Evolutionary conservation across 2,329 filamentous ascomycete species (phyloP).

Genomic region (Pyrenophora graminea): DNA sequence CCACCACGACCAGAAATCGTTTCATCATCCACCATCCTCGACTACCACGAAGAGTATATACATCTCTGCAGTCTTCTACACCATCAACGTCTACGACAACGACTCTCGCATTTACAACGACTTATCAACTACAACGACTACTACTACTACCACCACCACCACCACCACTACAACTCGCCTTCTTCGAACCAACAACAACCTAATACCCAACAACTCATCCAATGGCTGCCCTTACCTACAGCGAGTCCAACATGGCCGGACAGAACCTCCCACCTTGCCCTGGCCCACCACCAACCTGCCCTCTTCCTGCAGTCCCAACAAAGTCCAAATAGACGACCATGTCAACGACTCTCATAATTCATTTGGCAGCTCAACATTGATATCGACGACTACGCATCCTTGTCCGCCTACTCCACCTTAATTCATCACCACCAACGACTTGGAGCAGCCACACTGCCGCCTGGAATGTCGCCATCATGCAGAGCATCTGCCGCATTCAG

Average conservation of each 20-base stretch:
- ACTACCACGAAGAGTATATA: slow-evolving; percentile 29
- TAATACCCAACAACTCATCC: slow-evolving; percentile 10
- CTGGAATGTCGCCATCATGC: slow-evolving; percentile 28
- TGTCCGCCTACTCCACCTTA: slow-evolving; percentile 22
- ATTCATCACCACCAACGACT: slow-evolving; percentile 22
- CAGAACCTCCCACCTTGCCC: slow-evolving; percentile 54
- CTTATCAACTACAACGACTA: slow-evolving; percentile 10
- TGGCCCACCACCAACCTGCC: slow-evolving; percentile 53
- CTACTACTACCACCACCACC: slow-evolving; percentile 8
- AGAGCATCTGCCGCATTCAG: slow-evolving; percentile 29
- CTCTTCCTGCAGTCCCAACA: slow-evolving; percentile 52
- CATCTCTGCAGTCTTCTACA: slow-evolving; percentile 16
- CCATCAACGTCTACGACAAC: slow-evolving; percentile 8
- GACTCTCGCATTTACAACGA: not conserved
- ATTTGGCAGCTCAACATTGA: slow-evolving; percentile 31
- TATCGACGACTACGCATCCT: slow-evolving; percentile 21
- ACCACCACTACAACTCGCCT: slow-evolving; percentile 11
- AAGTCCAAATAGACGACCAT: slow-evolving; percentile 38
- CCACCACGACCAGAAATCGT: slow-evolving; percentile 34
- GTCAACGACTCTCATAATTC: slow-evolving; percentile 20
- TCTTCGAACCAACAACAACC: slow-evolving; percentile 7
- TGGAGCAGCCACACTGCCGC: slow-evolving; percentile 22
- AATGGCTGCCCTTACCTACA: slow-evolving; percentile 44
- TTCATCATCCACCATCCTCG: slow-evolving; percentile 40
- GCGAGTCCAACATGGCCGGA: slow-evolving; percentile 45